Evolutionary conservation across 306 rosid genomes (phyloP), one percentile per base, ranked within the genome.

Genomic region (Gastrolobium villosum): DNA sequence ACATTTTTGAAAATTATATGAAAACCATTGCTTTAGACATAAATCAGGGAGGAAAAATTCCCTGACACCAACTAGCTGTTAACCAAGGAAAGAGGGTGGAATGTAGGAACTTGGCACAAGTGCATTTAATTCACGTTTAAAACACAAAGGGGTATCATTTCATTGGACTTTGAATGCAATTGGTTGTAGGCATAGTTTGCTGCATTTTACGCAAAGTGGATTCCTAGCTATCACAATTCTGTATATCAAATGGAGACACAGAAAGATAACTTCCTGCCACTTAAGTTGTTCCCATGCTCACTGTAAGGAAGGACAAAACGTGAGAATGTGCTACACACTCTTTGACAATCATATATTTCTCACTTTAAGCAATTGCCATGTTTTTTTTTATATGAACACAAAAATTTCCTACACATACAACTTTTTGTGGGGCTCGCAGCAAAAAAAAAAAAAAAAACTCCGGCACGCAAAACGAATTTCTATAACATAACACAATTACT

Each of bases 151-250:
- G n/a, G 8, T 20, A 46, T 8, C 35, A 75, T 32, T 32, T 30
- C 65, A 10, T 54, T 82, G 53, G 64, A 76, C 55, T 45, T 48
- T 62, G 65, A 32, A 40, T 70, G 60, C 68, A 52, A 62, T 36
- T 63, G 45, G 44, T 4, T 62, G 74, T 70, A 76, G 79, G 5
- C 48, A 57, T 14, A 13, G 10, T 65, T 30, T 40, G 46, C 53
- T 31, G 37, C 67, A 65, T 52, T 31, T 5, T 57, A 57, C 4
- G 39, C 37, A 30, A 52, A 40, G 0, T 39, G 7, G 15, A 50
- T 13, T 56, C 14, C 9, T 11, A 30, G 45, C 31, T 65, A 7
- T 35, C 32, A 7, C 49, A 6, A n/a, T 46, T 39, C 60, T 20
- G 10, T 15, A 26, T 67, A 55, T 46, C 69, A 10, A 37, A 36